Conservation (phyloP, 2,329 filamentous ascomycete genomes). For the Fusarium drepaniforme region DNA sequence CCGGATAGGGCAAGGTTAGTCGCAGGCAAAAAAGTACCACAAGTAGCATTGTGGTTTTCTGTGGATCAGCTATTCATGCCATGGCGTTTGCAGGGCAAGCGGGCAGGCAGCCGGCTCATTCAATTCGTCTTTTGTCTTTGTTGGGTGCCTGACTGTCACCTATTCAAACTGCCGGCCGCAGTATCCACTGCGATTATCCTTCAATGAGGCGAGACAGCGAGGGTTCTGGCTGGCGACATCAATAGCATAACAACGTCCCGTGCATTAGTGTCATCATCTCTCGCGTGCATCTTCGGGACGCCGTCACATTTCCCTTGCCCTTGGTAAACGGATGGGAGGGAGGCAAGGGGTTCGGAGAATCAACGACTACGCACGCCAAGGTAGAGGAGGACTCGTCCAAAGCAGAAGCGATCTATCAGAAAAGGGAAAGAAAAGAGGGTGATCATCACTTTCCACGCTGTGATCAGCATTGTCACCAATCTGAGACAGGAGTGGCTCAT, state of each 20-base stretch:
- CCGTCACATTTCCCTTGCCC: neutral
- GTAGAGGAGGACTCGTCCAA: neutral
- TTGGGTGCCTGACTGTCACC: neutral
- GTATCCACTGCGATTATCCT: neutral
- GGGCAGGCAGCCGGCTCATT: neutral
- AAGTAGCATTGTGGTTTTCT: conserved; percentile 5
- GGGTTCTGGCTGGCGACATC: neutral
- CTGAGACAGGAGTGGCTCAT: conserved; percentile 8
- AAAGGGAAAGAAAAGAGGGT: neutral
- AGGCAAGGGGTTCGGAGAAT: conserved; percentile 17
- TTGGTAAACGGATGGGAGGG: neutral
- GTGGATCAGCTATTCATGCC: conserved; percentile 17
- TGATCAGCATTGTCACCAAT: conserved; percentile 9
- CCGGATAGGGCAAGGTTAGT: conserved; percentile 33
- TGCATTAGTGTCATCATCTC: neutral
- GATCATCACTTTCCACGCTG: conserved; percentile 8
- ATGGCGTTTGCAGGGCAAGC: conserved; percentile 9
- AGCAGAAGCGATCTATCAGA: conserved; percentile 10
- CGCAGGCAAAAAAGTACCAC: neutral
- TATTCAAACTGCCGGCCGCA: neutral
- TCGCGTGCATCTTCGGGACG: neutral
- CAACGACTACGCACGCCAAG: conserved; percentile 12
- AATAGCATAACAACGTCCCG: neutral
- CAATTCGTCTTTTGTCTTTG: conserved; percentile 7
- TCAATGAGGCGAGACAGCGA: neutral